These are phyloP conservation scores for Vinca minor DNA, from an alignment of 257 asterid genomes.

Conservation along the genomic window DNA sequence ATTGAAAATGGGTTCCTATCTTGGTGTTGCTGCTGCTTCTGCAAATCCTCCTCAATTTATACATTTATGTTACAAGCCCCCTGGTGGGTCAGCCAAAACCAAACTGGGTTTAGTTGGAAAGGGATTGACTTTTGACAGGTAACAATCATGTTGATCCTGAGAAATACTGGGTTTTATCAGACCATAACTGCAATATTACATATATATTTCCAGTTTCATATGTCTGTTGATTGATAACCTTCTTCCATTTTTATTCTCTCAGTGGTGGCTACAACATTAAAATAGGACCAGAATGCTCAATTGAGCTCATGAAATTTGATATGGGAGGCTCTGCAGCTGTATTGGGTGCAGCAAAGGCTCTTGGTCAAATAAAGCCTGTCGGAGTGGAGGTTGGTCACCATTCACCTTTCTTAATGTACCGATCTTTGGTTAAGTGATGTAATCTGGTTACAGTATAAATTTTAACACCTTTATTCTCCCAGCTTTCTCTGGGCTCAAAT, in stretches of 20 bases:
- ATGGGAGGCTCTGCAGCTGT: conserved; percentile 99
- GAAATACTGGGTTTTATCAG: not conserved
- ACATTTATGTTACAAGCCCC: conserved; percentile 85
- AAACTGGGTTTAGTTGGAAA: conserved; percentile 93
- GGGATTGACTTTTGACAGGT: conserved; percentile 99
- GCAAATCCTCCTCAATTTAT: conserved; percentile 88
- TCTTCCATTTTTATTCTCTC: conserved; percentile 14
- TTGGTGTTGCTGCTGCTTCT: conserved; percentile 94
- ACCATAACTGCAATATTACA: too few species aligned
- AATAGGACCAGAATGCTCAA: conserved; percentile 80
- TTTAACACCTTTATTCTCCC: not conserved
- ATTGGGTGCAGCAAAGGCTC: conserved; percentile 95
- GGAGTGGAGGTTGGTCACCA: conserved; percentile 73
- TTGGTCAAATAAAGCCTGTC: conserved; percentile 83
- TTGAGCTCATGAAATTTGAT: conserved; percentile 93
- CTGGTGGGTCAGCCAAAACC: conserved; percentile 60
- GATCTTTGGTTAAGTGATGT: too few species aligned
- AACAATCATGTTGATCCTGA: not conserved
- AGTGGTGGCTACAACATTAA: conserved; percentile 99
- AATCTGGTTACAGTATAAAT: too few species aligned
- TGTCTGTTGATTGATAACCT: not conserved
- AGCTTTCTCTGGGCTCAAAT: not conserved
- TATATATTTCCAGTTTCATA: not conserved
- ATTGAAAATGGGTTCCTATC: conserved; percentile 96
- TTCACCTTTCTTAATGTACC: conserved; percentile 9